Conservation (phyloP, 768 basidiomycete species). For the Russula abietina region DNA sequence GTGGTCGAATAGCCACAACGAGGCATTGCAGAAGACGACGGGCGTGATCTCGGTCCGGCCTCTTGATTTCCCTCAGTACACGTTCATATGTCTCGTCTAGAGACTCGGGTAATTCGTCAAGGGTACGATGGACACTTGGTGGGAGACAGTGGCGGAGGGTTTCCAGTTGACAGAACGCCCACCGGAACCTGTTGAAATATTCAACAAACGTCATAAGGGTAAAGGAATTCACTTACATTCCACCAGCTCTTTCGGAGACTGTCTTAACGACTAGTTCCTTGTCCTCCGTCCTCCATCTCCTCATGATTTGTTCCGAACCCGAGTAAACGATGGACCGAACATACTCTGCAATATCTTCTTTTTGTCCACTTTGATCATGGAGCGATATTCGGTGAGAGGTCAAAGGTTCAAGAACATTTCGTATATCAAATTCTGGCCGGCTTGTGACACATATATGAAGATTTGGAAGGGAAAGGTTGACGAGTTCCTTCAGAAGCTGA, state of each 20-base stretch:
- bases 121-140: not conserved
- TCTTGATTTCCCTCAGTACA: not conserved
- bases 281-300: not conserved
- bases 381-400: not conserved
- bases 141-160: not conserved
- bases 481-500: not conserved
- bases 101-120: not conserved
- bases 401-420: not conserved
- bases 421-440: not conserved
- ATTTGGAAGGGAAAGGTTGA: not conserved
- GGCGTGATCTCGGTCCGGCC: not conserved
- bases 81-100: not conserved
- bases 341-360: not conserved
- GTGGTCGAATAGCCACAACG: not conserved
- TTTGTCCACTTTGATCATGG: not conserved
- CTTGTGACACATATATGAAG: not conserved
- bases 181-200: not conserved
- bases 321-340: not conserved
- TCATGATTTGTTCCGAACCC: not conserved
- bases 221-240: not conserved
- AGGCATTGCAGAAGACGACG: not conserved
- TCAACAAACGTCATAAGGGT: not conserved
- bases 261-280: not conserved
- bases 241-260: not conserved
- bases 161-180: not conserved